Evolutionary conservation across 345 rosid species (phyloP), one percentile per base, ranked within the genome.

Genomic region (Xanthoceras sorbifolium): DNA sequence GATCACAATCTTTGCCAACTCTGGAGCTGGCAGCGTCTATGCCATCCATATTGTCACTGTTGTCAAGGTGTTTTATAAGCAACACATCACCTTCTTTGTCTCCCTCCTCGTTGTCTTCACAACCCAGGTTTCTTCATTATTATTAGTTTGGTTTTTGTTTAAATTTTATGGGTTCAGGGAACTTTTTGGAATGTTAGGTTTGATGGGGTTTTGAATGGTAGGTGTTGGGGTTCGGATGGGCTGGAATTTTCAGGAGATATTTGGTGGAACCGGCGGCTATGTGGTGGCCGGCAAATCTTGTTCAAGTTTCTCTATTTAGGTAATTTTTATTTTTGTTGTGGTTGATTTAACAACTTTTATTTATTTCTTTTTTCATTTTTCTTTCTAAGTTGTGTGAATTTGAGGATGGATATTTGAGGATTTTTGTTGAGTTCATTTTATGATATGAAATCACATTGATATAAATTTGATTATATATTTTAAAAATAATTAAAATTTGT

Each of bases 211-310:
- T 80, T 87, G 90, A 89, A 82, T 83, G 92, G 75, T 87, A 94
- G 98, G 95, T 96, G 64, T 66, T 96, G 87, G 99, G 99, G 42
- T 96, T 93, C 78, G 99, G 99, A 44, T 96, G 99, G 99, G 99
- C 99, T 18, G 99, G 98, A 34, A 93, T 96, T 61, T 93, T 91
- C 78, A 84, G 99, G 44, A 89, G 83, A 79, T 92, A 91, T 68
- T 85, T 96, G 5, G 98, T 96, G 69, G 99, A 96, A 84, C 99
- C 99, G 26, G 94, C 97, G 59, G 95, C 93, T 3, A 96, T 96
- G 99, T 96, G 99, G 99, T 96, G 99, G 99, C 99, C 99, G 28
- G 93, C 97, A 36, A 96, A 96, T 84, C 97, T 96, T 60, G 99
- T 93, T 71, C 99, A 96, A 76, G 99, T 96, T 68, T 96, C 99